Evolutionary conservation across 192 early-diverging fungal species (phyloP), one percentile per base, ranked within the genome.

Genomic region (Linnemannia hyalina): DNA sequence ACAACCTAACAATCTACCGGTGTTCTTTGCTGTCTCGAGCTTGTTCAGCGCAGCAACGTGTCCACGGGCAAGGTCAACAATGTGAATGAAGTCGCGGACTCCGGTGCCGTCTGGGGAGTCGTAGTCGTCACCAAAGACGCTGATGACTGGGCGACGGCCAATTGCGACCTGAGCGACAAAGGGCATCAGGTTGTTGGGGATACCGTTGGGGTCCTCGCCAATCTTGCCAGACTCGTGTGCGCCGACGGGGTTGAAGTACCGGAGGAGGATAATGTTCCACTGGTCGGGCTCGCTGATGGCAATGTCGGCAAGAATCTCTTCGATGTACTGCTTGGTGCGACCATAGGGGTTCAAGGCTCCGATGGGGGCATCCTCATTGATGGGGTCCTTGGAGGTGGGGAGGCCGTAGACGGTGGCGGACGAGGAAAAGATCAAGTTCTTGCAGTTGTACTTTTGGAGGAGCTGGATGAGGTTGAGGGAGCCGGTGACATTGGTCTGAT

Each of bases 181-280:
- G 44, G 98, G 98, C 93, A 99, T 98, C 77, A 99, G 91, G 88
- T 99, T 97, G 82, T 95, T 97, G 70, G 97, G 96, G 36, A 95
- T 92, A 74, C 93, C 93, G 82, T 93, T 89, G 15, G 95, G 95
- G 83, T 98, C 95, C 83, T 99, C 98, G 54, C 98, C 98, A 82
- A 98, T 97, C 46, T 93, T 92, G 41, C 97, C 97, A 41, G 95
- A 91, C 74, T 89, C 92, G 89, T 99, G 96, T 8, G 97, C 97
- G 36, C 98, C 97, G n/a, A 95, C 94, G 11, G 98, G 95, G 88
- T 99, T 99, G 74, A 99, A 99, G 89, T 97, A 99, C 38, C 98
- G 90, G 49, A 95, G 91, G 73, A 95, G 89, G 74, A 92, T 90
- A 35, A 85, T 90, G 72, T 94, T 94, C 92, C 92, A 94, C 26